These are phyloP conservation scores for Xanthoconium stramineum DNA, from an alignment of 768 basidiomycete genomes.

Conservation along the genomic window DNA sequence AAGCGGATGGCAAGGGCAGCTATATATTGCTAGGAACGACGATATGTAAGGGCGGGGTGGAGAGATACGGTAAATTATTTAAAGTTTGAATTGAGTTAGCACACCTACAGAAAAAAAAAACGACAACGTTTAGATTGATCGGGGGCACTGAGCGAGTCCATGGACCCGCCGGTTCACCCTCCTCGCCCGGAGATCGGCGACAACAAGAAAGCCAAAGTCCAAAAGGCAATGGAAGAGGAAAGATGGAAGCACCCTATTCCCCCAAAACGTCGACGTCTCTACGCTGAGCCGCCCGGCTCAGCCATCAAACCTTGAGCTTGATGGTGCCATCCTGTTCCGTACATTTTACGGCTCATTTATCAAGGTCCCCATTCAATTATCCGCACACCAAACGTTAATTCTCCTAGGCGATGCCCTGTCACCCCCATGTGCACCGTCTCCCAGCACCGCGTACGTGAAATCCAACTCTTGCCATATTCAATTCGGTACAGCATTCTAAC, in stretches of 20 bases:
- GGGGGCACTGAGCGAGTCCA: conserved; percentile 6
- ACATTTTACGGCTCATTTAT: neutral
- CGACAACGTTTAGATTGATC: conserved; percentile 22
- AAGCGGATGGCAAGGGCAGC: conserved; percentile 18
- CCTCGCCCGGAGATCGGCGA: conserved; percentile 17
- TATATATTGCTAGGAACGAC: conserved; percentile 35
- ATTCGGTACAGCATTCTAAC: neutral
- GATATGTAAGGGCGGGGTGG: conserved; percentile 17
- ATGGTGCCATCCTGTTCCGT: neutral
- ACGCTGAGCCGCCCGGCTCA: neutral
- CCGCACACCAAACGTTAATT: conserved; percentile 18
- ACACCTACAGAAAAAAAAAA: conserved; percentile 20
- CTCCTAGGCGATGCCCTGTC: neutral
- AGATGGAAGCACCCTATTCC: neutral
- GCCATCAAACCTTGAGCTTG: conserved; percentile 27
- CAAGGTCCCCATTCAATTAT: neutral
- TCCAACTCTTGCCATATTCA: neutral
- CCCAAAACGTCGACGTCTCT: neutral
- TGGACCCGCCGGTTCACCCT: neutral
- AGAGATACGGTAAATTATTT: conserved; percentile 39
- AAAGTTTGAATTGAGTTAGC: conserved; percentile 60
- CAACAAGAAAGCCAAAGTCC: conserved; percentile 8
- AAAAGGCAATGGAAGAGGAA: conserved; percentile 6
- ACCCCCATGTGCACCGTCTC: neutral
- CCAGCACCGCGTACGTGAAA: neutral